Percentiles rank a stretch among this genome's conserved stretches.
Evolutionary conservation across 2,329 filamentous ascomycete species (phyloP).

Genomic region (Cercospora nicotianae): DNA sequence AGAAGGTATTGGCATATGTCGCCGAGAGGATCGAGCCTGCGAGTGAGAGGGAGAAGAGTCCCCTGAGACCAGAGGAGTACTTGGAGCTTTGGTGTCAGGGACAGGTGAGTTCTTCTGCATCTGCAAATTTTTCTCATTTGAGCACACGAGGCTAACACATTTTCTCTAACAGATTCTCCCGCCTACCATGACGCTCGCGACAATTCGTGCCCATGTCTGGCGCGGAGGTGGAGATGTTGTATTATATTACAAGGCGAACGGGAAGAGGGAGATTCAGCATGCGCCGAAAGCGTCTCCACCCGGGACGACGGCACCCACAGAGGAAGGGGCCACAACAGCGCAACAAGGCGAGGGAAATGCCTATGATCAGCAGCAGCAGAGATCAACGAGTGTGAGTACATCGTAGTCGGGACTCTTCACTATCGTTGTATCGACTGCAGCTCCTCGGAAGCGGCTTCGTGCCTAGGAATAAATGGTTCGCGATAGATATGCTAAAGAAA

Average conservation of each 20-base stretch:
- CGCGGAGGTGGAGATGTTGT: constrained; percentile 91
- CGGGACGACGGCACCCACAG: neutral
- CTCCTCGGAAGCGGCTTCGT: neutral
- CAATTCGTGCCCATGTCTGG: constrained; percentile 89
- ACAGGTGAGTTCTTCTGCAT: constrained; percentile 60
- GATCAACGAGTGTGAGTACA: neutral
- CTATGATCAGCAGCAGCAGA: neutral
- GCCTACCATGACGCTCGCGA: constrained; percentile 88
- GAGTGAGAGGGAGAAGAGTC: constrained; percentile 48
- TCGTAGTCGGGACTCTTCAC: neutral
- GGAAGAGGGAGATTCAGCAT: constrained; percentile 62
- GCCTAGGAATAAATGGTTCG: neutral
- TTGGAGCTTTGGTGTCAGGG: constrained; percentile 93
- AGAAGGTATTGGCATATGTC: constrained; percentile 90
- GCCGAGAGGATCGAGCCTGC: constrained; percentile 82
- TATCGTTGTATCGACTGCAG: neutral
- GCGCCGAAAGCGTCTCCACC: constrained; percentile 7
- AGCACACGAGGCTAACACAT: constrained; percentile 41
- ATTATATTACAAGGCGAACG: constrained; percentile 87
- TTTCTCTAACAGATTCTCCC: constrained; percentile 57
- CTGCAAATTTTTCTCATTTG: too few relatives aligned
- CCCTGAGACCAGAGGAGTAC: constrained; percentile 83
- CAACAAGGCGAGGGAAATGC: neutral
- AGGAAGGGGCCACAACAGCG: neutral
- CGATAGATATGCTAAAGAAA: neutral